These are phyloP conservation scores for Nakataea oryzae DNA, from an alignment of 2,329 filamentous ascomycete species.

Conservation along the genomic window DNA sequence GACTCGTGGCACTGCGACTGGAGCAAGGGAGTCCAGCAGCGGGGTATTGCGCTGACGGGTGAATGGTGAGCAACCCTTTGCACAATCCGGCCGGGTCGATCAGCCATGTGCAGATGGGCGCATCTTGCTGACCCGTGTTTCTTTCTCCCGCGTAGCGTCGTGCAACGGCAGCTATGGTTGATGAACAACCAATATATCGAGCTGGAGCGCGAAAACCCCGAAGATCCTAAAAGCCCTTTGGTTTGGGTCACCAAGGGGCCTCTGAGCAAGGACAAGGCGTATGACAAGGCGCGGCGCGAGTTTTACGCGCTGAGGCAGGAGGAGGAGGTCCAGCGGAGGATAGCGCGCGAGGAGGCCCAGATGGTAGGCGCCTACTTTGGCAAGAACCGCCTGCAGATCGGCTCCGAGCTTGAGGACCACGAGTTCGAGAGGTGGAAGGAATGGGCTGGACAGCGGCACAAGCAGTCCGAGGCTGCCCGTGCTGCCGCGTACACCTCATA, in stretches of 20 bases:
- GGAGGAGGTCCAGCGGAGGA: conserved; percentile 71
- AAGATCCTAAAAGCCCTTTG: too few relatives aligned
- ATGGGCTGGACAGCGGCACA: conserved; percentile 53
- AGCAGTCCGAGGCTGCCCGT: conserved; percentile 26
- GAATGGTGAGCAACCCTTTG: conserved; percentile 56
- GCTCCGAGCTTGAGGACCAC: conserved; percentile 72
- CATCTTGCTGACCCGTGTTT: background rate
- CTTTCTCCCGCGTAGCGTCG: conserved; percentile 49
- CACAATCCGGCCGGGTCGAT: background rate
- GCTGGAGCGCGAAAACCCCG: conserved; percentile 12
- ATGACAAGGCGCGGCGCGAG: conserved; percentile 79
- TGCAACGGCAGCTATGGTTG: conserved; percentile 84
- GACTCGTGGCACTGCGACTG: conserved; percentile 71
- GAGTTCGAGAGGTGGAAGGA: conserved; percentile 76
- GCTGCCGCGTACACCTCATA: conserved; percentile 32
- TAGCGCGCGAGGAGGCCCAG: conserved; percentile 80
- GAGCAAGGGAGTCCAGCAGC: conserved; percentile 64
- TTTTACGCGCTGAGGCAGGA: conserved; percentile 79
- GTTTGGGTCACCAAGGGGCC: conserved; percentile 13
- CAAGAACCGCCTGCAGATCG: conserved; percentile 61
- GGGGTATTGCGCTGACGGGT: conserved; percentile 66
- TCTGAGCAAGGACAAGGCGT: conserved; percentile 58
- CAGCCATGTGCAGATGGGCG: background rate
- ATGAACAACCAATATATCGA: conserved; percentile 47
- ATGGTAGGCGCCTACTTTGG: conserved; percentile 85